Conservation (phyloP, 2,329 filamentous ascomycete genomes). For the Venturia nashicola region DNA sequence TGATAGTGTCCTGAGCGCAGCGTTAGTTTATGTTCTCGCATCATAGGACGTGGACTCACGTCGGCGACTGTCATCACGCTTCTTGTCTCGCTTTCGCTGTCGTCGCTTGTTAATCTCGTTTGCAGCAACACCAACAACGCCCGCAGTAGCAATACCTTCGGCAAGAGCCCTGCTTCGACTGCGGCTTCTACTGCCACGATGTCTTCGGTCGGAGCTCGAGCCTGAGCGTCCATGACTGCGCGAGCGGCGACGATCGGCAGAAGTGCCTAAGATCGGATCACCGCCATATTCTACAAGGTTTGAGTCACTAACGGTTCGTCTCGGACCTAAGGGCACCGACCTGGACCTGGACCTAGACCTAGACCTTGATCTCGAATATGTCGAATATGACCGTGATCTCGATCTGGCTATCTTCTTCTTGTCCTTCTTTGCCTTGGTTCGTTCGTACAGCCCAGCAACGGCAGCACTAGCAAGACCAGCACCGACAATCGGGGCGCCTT, state of each 20-base stretch:
- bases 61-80: constrained; percentile 38
- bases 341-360: constrained; percentile 30
- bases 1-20: constrained; percentile 13
- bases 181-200: constrained; percentile 26
- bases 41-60: constrained; percentile 1
- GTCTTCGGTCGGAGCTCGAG: constrained; percentile 15
- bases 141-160: constrained; percentile 44
- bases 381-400: constrained; percentile 23
- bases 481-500: constrained; percentile 47
- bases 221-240: constrained; percentile 3
- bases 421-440: constrained; percentile 45
- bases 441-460: constrained; percentile 50
- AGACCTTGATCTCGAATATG: constrained; percentile 30
- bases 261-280: constrained; percentile 46
- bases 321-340: constrained; percentile 31
- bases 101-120: constrained; percentile 44
- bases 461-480: constrained; percentile 50
- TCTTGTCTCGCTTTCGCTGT: constrained; percentile 43
- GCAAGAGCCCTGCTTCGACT: constrained; percentile 40
- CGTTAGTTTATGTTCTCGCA: constrained; percentile 3
- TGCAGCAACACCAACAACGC: constrained; percentile 43
- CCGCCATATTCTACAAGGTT: constrained; percentile 52
- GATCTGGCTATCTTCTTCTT: constrained; percentile 19
- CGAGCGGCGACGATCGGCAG: constrained; percentile 26
- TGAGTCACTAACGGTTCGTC: constrained; percentile 33